Evolutionary conservation across 495 filamentous ascomycete species (phyloP), one percentile per base, ranked within the genome.

Genomic region (Neurospora africana): DNA sequence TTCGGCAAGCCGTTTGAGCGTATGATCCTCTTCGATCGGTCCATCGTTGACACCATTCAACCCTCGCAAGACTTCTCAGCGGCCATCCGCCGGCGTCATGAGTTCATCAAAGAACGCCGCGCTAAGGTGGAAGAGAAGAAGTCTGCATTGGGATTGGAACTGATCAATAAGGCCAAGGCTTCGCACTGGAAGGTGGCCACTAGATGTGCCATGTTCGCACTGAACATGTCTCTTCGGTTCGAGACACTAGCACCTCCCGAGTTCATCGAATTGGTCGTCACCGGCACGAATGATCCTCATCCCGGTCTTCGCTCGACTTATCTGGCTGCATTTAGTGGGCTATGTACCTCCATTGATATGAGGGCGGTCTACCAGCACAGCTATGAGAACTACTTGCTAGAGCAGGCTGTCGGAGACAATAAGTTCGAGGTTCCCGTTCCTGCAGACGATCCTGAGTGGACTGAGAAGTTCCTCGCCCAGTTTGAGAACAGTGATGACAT

Each of bases 161-260:
- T 99, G 44, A 90, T 94, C 3, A 88, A 92, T 44, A 79, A 93
- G 70, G 91, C 92, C 1, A 88, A 88, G 71, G 86, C 87, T 30
- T 92, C 93, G 0, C 96, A 98, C 78, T 99, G 95, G 95, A 98
- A 97, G 85, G 92, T 97, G 74, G 95, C 94, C 11, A 93, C 89
- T 72, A 86, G 95, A 36, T 94, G 93, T 53, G 92, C 91, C 17
- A 91, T 94, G 30, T 94, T 98, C 74, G 91, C 97, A 19, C 87
- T 94, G 72, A 94, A 94, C 71, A 87, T 97, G 74, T 93, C 92
- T 69, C 86, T 97, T 58, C 89, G 96, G 53, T 97, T 97, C 75
- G 92, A 97, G 72, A 91, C 89, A 23, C 89, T 99, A 72, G 92
- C 92, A 13, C 91, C 91, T 61, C 85, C 91, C 37, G 87, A 90